Base-by-base conservation (phyloP, 2,329 filamentous ascomycete species). In the Grosmannia serpens region DNA sequence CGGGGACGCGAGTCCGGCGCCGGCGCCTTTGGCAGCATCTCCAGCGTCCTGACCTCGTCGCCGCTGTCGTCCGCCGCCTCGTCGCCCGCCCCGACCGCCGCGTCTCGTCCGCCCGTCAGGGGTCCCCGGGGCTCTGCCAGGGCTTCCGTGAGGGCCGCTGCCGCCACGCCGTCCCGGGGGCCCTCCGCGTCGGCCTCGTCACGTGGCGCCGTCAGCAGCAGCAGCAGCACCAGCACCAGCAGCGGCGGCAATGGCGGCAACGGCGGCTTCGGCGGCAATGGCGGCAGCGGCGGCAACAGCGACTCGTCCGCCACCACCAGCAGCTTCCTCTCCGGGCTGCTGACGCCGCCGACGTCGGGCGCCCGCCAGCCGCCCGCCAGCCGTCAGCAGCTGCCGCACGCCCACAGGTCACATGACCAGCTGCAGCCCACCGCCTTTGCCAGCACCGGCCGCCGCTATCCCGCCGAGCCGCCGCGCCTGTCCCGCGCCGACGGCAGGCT, bases 301-400 rank as follows among this genome's bases (percentile, higher is more conserved):
- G 41, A 44, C 41, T 44, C 41, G 17, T n/a, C 41, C 1, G 11
- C 46, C 46, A 11, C 26, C 9, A 27, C 47, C 58, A 82, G 69
- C 66, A 74, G 78, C 54, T 86, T 90, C 61, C 77, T 91, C 24
- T 86, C 86, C 0, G 91, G 91, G 1, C 82, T 96, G 26, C 79
- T 96, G 77, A 96, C 92, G 1, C 91, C 92, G n/a, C 92, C 91
- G 5, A 84, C 87, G 33, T 91, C 88, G 4, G 83, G 84, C 58
- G 70, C 87, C 53, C 85, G 88, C 50, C 83, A 83, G 63, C 82
- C 79, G 3, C 80, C 83, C 0, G 73, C 70, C 75, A 58, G 67
- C 68, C 44, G 72, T 65, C 62, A 69, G 70, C 59, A 22, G 26
- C 33, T 15, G 15, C n/a, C 8, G 17, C 24, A 26, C 5, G 13